Evolutionary conservation across 2,329 filamentous ascomycete species (phyloP), one percentile per base, ranked within the genome.

Genomic region (Penicillium sp.): DNA sequence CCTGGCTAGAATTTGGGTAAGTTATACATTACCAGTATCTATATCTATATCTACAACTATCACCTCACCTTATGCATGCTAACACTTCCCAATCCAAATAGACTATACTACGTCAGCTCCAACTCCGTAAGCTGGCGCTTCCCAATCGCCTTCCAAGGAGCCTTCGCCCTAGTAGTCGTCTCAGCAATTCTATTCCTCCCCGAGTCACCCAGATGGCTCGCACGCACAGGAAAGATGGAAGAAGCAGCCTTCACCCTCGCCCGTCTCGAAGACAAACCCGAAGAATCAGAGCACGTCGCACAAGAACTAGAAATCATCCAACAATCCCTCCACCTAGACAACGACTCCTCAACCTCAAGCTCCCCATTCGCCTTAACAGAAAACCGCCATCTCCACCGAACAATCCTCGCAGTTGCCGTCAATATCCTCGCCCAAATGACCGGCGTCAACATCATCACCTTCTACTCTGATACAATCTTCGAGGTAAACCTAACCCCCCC

Each of bases 201-300:
- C 3, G 81, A 84, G 54, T 81, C 78, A 0, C 81, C 81, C 2
- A 73, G 81, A 46, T 83, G 80, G 77, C 69, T 84, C 5, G 76
- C 83, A 13, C 65, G 80, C 19, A 77, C 78, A 50, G 81, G 79
- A 23, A 70, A 74, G n/a, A 75, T 81, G 54, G 74, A 71, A 51
- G 80, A 75, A 59, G 81, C 69, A 33, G 71, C 71, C 11, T 68
- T 70, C 3, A 77, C 81, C 3, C 75, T 82, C 28, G 76, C 76
- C 3, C 76, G 74, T 4, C 71, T 81, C 2, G 68, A 73, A 28
- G 52, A 81, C 40, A 55, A 80, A 2, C 77, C 59, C 1, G 83
- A 54, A 72, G 77, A 42, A 63, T 79, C 23, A 78, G 88, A 69
- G 77, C 79, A 61, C 80, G 62, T 65, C 6, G 50, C 53, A 7